These are phyloP conservation scores for Cymbopogon citratus DNA, from an alignment of 176 grass and related monocot species.

Conservation along the genomic window DNA sequence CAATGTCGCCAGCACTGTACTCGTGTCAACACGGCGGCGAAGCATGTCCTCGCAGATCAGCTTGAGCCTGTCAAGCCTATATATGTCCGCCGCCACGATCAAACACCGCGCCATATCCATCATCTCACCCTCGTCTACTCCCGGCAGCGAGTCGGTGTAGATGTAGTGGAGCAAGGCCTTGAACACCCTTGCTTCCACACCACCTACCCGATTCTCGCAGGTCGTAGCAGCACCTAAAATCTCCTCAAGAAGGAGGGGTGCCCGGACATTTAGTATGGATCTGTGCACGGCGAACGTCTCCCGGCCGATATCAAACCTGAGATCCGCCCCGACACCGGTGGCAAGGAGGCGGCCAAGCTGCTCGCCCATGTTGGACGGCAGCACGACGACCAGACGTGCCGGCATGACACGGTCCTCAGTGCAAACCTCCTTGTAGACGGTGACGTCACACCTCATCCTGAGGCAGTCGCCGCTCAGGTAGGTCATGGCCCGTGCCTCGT, in stretches of 20 bases:
- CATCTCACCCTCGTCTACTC: background rate
- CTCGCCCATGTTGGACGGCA: background rate
- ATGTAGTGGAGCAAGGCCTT: background rate
- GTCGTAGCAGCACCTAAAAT: background rate
- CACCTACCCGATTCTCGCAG: too few species aligned
- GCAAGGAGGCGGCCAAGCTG: background rate
- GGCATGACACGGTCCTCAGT: too few species aligned
- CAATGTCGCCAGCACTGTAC: background rate
- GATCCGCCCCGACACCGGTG: background rate
- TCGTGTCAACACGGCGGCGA: background rate
- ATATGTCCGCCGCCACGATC: background rate
- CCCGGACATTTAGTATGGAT: background rate
- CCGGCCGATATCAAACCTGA: background rate
- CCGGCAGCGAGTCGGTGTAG: background rate
- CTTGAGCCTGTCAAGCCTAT: background rate
- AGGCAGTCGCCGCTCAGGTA: too few species aligned
- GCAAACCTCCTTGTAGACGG: too few species aligned
- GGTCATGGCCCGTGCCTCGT: too few species aligned
- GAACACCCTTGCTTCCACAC: background rate
- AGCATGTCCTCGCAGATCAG: background rate
- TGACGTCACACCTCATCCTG: too few species aligned
- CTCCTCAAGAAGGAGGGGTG: background rate
- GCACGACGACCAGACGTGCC: background rate
- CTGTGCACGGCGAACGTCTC: background rate
- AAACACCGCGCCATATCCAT: background rate